These are phyloP conservation scores for Pilasporangium apinafurcum DNA, from an alignment of 352 stramenopile genomes.

Conservation along the genomic window DNA sequence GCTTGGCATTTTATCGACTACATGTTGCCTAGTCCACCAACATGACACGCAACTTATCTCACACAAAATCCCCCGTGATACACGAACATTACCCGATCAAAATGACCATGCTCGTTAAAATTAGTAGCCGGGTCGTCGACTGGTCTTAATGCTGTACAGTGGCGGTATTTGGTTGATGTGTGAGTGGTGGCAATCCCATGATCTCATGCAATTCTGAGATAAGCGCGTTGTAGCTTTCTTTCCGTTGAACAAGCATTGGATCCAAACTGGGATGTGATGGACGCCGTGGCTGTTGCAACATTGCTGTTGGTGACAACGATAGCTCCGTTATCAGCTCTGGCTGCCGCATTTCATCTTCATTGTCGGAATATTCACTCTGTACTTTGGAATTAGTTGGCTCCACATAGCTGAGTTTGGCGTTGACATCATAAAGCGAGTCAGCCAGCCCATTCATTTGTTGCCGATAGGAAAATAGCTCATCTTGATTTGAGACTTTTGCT, in stretches of 20 bases:
- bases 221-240: slow-evolving; percentile 34
- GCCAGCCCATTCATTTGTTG: slow-evolving; percentile 44
- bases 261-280: no score
- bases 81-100: no score
- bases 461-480: slow-evolving; percentile 32
- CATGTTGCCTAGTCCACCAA: no score
- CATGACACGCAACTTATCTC: no score
- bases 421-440: slow-evolving; percentile 38
- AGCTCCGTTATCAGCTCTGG: neutral
- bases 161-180: neutral
- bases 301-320: slow-evolving; percentile 8
- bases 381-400: slow-evolving; percentile 6
- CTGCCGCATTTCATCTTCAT: neutral
- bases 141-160: no score
- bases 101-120: no score
- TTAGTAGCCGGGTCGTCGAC: no score
- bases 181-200: slow-evolving; percentile 45
- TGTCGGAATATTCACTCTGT: neutral
- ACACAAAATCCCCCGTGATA: no score
- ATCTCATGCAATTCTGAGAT: slow-evolving; percentile 69
- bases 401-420: slow-evolving; percentile 43
- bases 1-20: no score
- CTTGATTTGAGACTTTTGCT: slow-evolving; percentile 19
- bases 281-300: neutral
- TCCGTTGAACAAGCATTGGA: slow-evolving; percentile 20